Evolutionary conservation across 768 basidiomycete species (phyloP).

Genomic region (Calvatia gigantea): DNA sequence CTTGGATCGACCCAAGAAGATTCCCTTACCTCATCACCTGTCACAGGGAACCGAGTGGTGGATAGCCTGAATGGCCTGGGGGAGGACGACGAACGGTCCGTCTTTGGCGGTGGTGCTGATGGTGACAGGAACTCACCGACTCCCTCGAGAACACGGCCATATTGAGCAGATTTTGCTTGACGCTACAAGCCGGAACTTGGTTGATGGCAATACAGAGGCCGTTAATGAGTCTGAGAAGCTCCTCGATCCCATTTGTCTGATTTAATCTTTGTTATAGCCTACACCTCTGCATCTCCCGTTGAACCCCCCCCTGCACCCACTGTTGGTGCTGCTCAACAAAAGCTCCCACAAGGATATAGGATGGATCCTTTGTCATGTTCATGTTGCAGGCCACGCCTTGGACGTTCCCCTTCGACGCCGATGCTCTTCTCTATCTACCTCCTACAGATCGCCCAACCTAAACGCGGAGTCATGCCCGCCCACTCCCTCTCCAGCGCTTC

Average conservation of each 20-base stretch:
- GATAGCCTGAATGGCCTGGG: no score
- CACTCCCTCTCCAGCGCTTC: slow-evolving; percentile 17
- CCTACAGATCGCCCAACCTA: slow-evolving; percentile 54
- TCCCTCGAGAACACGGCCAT: no score
- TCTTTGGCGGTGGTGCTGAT: slow-evolving; percentile 14
- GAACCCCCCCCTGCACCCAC: slow-evolving; percentile 50
- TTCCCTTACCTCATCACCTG: slow-evolving; percentile 18
- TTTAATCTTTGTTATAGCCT: slow-evolving; percentile 44
- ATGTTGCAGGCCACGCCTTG: slow-evolving; percentile 41
- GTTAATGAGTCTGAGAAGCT: slow-evolving; percentile 36
- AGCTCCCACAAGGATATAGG: slow-evolving; percentile 34
- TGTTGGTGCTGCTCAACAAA: slow-evolving; percentile 61
- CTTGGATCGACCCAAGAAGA: slow-evolving; percentile 26
- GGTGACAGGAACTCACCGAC: slow-evolving; percentile 1
- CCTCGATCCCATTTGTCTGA: not conserved
- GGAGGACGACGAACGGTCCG: slow-evolving; percentile 17
- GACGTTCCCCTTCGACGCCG: slow-evolving; percentile 60
- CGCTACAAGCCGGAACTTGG: slow-evolving; percentile 52
- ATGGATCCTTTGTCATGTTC: slow-evolving; percentile 34
- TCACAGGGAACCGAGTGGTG: slow-evolving; percentile 3
- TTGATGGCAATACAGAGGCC: slow-evolving; percentile 53
- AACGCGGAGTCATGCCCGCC: slow-evolving; percentile 18
- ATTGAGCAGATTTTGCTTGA: no score
- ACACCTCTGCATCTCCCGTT: slow-evolving; percentile 40
- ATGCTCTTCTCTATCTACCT: slow-evolving; percentile 69